Percentiles rank a stretch among this genome's conserved stretches.
Conservation (phyloP, 2,329 filamentous ascomycete genomes). For the Talaromyces sp. region DNA sequence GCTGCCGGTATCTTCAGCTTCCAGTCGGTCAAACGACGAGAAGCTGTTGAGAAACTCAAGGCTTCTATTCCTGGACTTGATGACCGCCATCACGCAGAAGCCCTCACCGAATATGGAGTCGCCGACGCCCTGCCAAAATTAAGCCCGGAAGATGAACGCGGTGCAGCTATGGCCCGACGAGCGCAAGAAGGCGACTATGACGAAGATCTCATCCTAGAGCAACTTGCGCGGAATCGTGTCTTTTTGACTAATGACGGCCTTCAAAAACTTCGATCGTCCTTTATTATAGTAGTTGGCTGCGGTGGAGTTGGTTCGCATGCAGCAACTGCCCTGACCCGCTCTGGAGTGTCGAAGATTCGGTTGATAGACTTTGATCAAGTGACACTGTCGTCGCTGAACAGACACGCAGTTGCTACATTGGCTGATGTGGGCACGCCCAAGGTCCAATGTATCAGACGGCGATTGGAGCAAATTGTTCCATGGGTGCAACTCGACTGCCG, state of each 20-base stretch:
- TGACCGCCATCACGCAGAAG: slow-evolving; percentile 46
- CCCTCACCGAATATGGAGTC: slow-evolving; percentile 49
- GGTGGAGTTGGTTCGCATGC: slow-evolving; percentile 95
- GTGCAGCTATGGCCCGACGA: slow-evolving; percentile 53
- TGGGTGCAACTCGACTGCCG: slow-evolving; percentile 87
- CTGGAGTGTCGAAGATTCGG: slow-evolving; percentile 80
- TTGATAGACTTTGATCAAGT: slow-evolving; percentile 98
- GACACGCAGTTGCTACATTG: slow-evolving; percentile 91
- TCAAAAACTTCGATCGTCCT: slow-evolving; percentile 69
- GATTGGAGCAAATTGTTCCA: slow-evolving; percentile 79
- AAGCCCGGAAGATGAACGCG: slow-evolving; percentile 53
- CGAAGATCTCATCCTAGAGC: slow-evolving; percentile 83
- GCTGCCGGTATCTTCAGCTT: slow-evolving; percentile 52
- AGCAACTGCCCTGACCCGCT: slow-evolving; percentile 76
- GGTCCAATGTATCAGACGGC: slow-evolving; percentile 73
- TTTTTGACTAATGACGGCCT: slow-evolving; percentile 84
- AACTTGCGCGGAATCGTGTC: slow-evolving; percentile 85
- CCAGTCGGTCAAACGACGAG: slow-evolving; percentile 51
- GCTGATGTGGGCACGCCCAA: slow-evolving; percentile 92
- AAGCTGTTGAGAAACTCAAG: slow-evolving; percentile 54
- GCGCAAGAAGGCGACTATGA: slow-evolving; percentile 61
- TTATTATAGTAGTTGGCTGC: slow-evolving; percentile 85
- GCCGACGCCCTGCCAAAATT: slow-evolving; percentile 24
- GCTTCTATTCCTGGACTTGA: slow-evolving; percentile 55
- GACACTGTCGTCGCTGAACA: slow-evolving; percentile 85